phyloP scores from a whole-genome alignment of 2,329 filamentous ascomycete species.

The Penicillium sclerotigenum region DNA sequence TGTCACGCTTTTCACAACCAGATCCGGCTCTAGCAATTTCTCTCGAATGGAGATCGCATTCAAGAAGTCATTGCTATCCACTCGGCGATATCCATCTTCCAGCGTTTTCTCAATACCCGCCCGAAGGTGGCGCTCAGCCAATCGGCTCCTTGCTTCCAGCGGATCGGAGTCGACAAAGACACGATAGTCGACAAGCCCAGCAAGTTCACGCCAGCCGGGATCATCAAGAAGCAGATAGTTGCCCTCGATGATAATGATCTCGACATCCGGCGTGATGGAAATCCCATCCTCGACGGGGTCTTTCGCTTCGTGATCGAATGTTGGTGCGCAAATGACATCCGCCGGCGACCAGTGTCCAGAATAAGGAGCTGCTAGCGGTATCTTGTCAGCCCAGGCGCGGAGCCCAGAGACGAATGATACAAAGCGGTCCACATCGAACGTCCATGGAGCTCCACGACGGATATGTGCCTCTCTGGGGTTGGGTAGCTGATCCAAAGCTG shows the following conservation, averaged over 20 bases:
- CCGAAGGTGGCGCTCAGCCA: constrained; percentile 40
- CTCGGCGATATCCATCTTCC: constrained; percentile 35
- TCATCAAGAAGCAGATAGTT: constrained; percentile 29
- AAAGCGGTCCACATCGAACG: constrained; percentile 34
- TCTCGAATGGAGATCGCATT: constrained; percentile 34
- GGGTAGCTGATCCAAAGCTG: constrained; percentile 30
- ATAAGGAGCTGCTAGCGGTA: constrained; percentile 1
- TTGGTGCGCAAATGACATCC: constrained; percentile 28
- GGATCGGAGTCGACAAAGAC: constrained; percentile 44
- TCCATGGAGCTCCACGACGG: constrained; percentile 40
- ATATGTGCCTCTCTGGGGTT: constrained; percentile 34
- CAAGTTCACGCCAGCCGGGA: constrained; percentile 34
- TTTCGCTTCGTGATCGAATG: constrained; percentile 38
- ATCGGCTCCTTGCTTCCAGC: constrained; percentile 34
- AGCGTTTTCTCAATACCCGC: constrained; percentile 43
- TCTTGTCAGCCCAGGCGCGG: constrained; percentile 25
- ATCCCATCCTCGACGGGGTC: constrained; percentile 33
- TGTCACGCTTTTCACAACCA: constrained; percentile 27
- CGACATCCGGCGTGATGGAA: constrained; percentile 21
- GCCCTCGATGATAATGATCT: constrained; percentile 21
- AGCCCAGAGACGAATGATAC: constrained; percentile 28
- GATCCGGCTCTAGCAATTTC: constrained; percentile 27
- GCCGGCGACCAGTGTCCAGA: constrained; percentile 4
- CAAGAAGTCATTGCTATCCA: constrained; percentile 40
- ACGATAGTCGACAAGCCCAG: constrained; percentile 39